These are phyloP conservation scores for Fusarium sp. DNA, from an alignment of 2,329 filamentous ascomycete species.

Conservation along the genomic window DNA sequence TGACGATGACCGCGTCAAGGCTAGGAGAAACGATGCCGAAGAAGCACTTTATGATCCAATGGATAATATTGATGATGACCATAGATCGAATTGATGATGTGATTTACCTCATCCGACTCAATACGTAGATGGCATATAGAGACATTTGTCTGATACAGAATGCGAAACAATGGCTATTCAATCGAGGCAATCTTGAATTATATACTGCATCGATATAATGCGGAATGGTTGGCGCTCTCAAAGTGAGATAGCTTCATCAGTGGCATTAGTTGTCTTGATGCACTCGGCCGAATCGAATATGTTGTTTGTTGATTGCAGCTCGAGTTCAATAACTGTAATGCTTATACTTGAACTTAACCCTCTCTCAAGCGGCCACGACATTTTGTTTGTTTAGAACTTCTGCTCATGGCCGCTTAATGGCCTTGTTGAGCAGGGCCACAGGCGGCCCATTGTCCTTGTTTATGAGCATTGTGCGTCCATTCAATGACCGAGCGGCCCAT, in stretches of 20 bases:
- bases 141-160: slow-evolving; percentile 27
- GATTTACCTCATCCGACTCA: slow-evolving; percentile 8
- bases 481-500: slow-evolving; percentile 21
- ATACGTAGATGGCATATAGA: slow-evolving; percentile 16
- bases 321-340: slow-evolving; percentile 7
- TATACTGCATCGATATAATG: slow-evolving; percentile 9
- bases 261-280: neutral
- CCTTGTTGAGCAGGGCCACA: slow-evolving; percentile 40
- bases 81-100: slow-evolving; percentile 10
- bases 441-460: slow-evolving; percentile 42
- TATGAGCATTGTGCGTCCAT: slow-evolving; percentile 40
- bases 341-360: slow-evolving; percentile 14
- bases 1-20: slow-evolving; percentile 29
- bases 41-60: slow-evolving; percentile 17
- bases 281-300: slow-evolving; percentile 22
- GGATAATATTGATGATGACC: slow-evolving; percentile 15
- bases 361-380: slow-evolving; percentile 36
- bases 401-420: slow-evolving; percentile 36
- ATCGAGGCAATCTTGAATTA: slow-evolving; percentile 26
- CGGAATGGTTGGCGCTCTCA: slow-evolving; percentile 21
- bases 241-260: slow-evolving; percentile 21
- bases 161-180: slow-evolving; percentile 19
- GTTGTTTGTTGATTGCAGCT: slow-evolving; percentile 19
- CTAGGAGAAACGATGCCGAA: slow-evolving; percentile 20
- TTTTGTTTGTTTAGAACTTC: slow-evolving; percentile 49